These are phyloP conservation scores for Debaryomyces hansenii DNA, from an alignment of 805 yeast species.

Conservation along the genomic window DNA sequence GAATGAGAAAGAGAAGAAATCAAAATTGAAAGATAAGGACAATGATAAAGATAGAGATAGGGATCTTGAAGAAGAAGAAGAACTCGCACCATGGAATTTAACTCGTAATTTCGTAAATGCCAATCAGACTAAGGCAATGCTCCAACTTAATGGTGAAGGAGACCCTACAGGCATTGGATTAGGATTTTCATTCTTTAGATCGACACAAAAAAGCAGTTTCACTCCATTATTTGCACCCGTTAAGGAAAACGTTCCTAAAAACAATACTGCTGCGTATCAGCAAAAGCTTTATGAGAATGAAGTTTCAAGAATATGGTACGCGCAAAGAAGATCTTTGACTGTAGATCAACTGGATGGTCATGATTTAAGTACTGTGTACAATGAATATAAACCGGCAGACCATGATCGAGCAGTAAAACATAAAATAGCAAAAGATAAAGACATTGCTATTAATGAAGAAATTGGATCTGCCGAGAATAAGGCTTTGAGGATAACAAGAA, in stretches of 20 bases:
- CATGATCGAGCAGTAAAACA: constrained; percentile 32
- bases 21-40: constrained; percentile 11
- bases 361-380: constrained; percentile 35
- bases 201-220: constrained; percentile 96
- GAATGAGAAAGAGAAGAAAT: constrained; percentile 19
- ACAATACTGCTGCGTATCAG: constrained; percentile 52
- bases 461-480: constrained; percentile 23
- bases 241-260: constrained; percentile 38
- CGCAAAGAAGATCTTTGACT: constrained; percentile 63
- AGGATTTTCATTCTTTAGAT: constrained; percentile 82
- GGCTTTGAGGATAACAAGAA: constrained; percentile 61
- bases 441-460: constrained; percentile 28
- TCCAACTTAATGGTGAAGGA: constrained; percentile 91
- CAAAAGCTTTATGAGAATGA: constrained; percentile 92
- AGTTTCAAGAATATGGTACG: constrained; percentile 84
- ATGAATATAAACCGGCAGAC: constrained; percentile 37
- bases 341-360: constrained; percentile 38
- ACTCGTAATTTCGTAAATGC: constrained; percentile 89
- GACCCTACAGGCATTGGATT: constrained; percentile 92
- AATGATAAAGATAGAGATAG: constrained; percentile 26
- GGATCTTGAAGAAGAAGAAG: constrained; percentile 73
- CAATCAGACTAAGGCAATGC: constrained; percentile 95
- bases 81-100: constrained; percentile 91
- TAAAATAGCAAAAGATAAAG: constrained; percentile 35
- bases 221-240: constrained; percentile 37